Evolutionary conservation across 768 basidiomycete genomes (phyloP).

Genomic region (Lactarius indigo): DNA sequence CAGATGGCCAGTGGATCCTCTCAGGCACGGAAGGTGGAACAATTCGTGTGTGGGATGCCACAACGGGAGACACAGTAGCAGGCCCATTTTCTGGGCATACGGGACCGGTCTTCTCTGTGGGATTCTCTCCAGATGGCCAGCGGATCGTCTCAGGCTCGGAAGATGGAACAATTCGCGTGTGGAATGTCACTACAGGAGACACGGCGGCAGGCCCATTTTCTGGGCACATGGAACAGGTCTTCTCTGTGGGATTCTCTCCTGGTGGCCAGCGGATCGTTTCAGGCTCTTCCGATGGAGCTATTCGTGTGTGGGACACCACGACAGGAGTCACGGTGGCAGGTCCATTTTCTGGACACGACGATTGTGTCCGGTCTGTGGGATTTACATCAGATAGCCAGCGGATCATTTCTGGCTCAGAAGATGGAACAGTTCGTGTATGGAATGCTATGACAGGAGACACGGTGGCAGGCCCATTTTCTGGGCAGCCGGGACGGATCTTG

Average conservation of each 20-base stretch:
- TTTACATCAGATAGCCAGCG: neutral
- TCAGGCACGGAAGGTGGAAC: too few species aligned
- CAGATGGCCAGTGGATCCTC: neutral
- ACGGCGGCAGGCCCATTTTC: neutral
- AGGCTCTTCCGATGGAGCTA: neutral
- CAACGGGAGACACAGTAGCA: too few species aligned
- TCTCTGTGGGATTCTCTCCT: neutral
- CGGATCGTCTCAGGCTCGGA: neutral
- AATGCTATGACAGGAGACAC: neutral
- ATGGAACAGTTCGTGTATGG: neutral
- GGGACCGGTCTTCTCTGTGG: too few species aligned
- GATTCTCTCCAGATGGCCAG: too few species aligned
- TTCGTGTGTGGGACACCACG: neutral
- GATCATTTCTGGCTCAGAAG: neutral
- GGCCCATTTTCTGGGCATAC: too few species aligned
- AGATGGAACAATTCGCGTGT: neutral
- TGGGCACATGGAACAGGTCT: neutral
- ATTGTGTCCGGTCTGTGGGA: neutral
- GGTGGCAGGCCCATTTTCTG: too few species aligned
- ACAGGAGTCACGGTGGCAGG: neutral
- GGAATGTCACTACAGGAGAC: neutral
- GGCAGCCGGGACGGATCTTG: rapidly evolving
- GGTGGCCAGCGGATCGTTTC: neutral
- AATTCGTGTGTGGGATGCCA: too few species aligned
- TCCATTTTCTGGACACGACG: neutral